Percentiles rank a stretch among this genome's conserved stretches.
Conservation (phyloP, 2,329 filamentous ascomycete species). For the Ophiostoma sp. region DNA sequence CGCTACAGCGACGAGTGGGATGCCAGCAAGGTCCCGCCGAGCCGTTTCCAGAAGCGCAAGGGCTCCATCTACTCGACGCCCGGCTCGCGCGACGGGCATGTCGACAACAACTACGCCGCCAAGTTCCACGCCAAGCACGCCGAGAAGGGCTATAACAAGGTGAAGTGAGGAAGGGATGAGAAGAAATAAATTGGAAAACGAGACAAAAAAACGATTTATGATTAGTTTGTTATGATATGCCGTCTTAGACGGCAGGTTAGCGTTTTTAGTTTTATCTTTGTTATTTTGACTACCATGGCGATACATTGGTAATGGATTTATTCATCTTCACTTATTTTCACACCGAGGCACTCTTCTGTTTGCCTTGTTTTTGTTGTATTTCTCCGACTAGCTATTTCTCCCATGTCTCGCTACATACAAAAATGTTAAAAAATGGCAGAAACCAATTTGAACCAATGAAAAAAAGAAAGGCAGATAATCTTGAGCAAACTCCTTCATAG, state of each 20-base stretch:
- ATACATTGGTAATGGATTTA: neutral
- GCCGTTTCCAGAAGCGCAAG: constrained; percentile 68
- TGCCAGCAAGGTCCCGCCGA: constrained; percentile 66
- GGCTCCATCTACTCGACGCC: constrained; percentile 69
- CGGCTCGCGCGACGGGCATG: constrained; percentile 63
- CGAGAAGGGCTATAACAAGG: constrained; percentile 50
- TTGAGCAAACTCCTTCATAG: neutral
- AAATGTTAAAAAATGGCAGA: neutral
- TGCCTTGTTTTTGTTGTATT: constrained; percentile 3
- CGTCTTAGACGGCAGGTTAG: neutral
- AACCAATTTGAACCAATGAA: neutral
- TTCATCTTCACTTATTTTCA: neutral
- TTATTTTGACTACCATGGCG: neutral
- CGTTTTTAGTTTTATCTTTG: neutral
- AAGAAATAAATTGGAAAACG: neutral
- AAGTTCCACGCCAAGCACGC: constrained; percentile 62
- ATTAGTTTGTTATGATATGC: neutral
- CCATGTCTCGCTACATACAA: constrained; percentile 8
- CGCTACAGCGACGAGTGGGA: constrained; percentile 37
- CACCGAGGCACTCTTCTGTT: neutral
- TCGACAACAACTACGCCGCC: constrained; percentile 59
- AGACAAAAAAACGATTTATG: neutral
- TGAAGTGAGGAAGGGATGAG: constrained; percentile 25
- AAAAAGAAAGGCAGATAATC: neutral
- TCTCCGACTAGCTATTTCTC: neutral